A percentile compares a stretch with the other conserved stretches of the same genome.
phyloP scores from a whole-genome alignment of 2,329 filamentous ascomycete species.

The Aspergillus vadensis region DNA sequence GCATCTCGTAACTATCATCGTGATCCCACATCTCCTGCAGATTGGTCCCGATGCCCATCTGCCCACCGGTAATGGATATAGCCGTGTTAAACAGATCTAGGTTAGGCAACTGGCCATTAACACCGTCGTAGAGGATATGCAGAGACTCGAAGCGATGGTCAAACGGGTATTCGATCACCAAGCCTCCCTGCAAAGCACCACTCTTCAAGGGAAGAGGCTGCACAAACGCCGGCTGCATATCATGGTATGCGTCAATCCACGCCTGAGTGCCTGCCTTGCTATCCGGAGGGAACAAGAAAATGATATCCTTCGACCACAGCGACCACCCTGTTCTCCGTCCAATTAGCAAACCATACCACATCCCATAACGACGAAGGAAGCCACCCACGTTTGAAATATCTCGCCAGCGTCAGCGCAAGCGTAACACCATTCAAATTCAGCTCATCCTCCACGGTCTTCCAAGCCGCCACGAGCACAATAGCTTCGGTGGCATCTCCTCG shows the following conservation, averaged over 20 bases:
- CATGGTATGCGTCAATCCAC: slow-evolving; percentile 97
- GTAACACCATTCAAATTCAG: slow-evolving; percentile 86
- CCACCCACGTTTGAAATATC: slow-evolving; percentile 82
- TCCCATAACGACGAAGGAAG: not conserved
- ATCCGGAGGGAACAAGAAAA: slow-evolving; percentile 85
- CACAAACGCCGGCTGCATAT: slow-evolving; percentile 73
- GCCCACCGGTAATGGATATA: slow-evolving; percentile 79
- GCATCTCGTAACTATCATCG: slow-evolving; percentile 73
- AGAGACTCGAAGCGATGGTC: slow-evolving; percentile 82
- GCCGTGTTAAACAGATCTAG: slow-evolving; percentile 95
- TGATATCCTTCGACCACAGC: slow-evolving; percentile 98
- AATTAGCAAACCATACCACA: slow-evolving; percentile 19
- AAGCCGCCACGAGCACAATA: slow-evolving; percentile 86
- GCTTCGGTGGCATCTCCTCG: slow-evolving; percentile 96
- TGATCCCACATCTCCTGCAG: slow-evolving; percentile 86
- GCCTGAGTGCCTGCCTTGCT: slow-evolving; percentile 89
- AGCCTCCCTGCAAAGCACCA: slow-evolving; percentile 85
- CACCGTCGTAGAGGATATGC: slow-evolving; percentile 90
- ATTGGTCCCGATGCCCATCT: slow-evolving; percentile 84
- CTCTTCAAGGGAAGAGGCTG: slow-evolving; percentile 83
- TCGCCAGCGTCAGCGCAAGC: slow-evolving; percentile 79
- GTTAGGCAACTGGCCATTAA: slow-evolving; percentile 94
- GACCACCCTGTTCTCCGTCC: slow-evolving; percentile 69
- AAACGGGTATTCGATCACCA: slow-evolving; percentile 91
- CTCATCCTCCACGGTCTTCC: slow-evolving; percentile 76